A percentile compares a stretch with the other conserved stretches of the same genome.
These are phyloP conservation scores for Thermomyces lanuginosus DNA, from an alignment of 2,329 filamentous ascomycete genomes.

Conservation along the genomic window DNA sequence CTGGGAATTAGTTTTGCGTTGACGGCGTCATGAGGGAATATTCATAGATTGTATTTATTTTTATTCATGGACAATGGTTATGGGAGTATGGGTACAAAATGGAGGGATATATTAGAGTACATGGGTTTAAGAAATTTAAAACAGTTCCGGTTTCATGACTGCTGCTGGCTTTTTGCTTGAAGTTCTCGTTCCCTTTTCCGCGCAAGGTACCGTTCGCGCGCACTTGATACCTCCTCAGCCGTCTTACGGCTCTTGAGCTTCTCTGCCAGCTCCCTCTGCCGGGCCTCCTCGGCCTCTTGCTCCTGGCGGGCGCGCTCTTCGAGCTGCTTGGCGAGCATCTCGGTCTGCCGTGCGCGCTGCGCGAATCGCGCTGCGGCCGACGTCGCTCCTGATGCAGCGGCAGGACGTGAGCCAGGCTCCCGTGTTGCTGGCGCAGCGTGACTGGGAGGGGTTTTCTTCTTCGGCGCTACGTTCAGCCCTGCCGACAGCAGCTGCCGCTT, in stretches of 20 bases:
- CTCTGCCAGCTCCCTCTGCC: constrained; percentile 36
- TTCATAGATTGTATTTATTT: constrained; percentile 1
- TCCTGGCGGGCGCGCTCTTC: constrained; percentile 39
- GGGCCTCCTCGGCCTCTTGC: constrained; percentile 41
- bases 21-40: constrained; percentile 37
- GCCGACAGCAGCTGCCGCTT: constrained; percentile 46
- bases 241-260: constrained; percentile 44
- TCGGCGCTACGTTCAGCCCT: constrained; percentile 41
- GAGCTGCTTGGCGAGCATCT: constrained; percentile 44
- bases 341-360: constrained; percentile 40
- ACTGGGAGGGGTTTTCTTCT: constrained; percentile 29
- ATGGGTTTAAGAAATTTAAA: no score
- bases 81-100: constrained; percentile 1
- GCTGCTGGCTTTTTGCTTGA: constrained; percentile 5
- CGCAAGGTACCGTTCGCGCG: constrained; percentile 45
- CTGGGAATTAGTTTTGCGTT: constrained; percentile 73
- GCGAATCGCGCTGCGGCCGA: constrained; percentile 23
- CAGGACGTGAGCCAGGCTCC: constrained; percentile 8
- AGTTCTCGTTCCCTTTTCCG: constrained; percentile 38
- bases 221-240: constrained; percentile 40
- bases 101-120: no score
- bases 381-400: constrained; percentile 8
- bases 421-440: constrained; percentile 2
- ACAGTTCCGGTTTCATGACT: neutral
- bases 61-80: neutral